A percentile compares a stretch with the other conserved stretches of the same genome.
phyloP scores from a whole-genome alignment of 129 eudicot genomes.

The Scalesia atractyloides region DNA sequence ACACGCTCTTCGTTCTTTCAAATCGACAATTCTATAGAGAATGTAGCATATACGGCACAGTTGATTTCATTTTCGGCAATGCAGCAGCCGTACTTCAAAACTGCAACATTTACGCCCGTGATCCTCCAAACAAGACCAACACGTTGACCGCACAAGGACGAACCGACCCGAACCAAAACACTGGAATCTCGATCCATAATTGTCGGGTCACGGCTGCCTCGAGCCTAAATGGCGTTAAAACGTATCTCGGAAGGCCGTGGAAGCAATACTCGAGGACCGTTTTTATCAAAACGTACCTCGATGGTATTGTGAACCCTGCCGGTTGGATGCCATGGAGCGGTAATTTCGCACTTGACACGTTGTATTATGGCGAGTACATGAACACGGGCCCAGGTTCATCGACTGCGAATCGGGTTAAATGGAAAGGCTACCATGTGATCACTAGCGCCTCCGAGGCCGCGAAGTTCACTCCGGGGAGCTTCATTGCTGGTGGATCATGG shows the following conservation, averaged over 20 bases:
- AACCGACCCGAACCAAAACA: constrained; percentile 73
- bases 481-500: constrained; percentile 70
- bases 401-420: constrained; percentile 50
- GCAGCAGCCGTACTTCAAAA: constrained; percentile 65
- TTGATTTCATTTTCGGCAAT: constrained; percentile 70
- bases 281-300: constrained; percentile 49
- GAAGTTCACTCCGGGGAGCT: constrained; percentile 46
- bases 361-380: constrained; percentile 68
- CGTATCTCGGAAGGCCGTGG: constrained; percentile 79
- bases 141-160: constrained; percentile 75
- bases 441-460: constrained; percentile 50
- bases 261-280: constrained; percentile 65
- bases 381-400: constrained; percentile 71
- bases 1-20: constrained; percentile 63
- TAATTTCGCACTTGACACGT: constrained; percentile 51
- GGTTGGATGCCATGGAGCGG: constrained; percentile 84
- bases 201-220: constrained; percentile 52
- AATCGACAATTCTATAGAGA: constrained; percentile 60
- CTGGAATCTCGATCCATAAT: constrained; percentile 64
- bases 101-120: constrained; percentile 58
- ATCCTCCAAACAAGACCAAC: constrained; percentile 55
- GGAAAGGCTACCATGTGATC: constrained; percentile 71
- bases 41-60: constrained; percentile 61
- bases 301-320: constrained; percentile 47
- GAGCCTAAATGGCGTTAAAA: constrained; percentile 48